A percentile compares a stretch with the other conserved stretches of the same genome.
phyloP scores from a whole-genome alignment of 495 filamentous ascomycete genomes.

The Penicillium subrubescens region DNA sequence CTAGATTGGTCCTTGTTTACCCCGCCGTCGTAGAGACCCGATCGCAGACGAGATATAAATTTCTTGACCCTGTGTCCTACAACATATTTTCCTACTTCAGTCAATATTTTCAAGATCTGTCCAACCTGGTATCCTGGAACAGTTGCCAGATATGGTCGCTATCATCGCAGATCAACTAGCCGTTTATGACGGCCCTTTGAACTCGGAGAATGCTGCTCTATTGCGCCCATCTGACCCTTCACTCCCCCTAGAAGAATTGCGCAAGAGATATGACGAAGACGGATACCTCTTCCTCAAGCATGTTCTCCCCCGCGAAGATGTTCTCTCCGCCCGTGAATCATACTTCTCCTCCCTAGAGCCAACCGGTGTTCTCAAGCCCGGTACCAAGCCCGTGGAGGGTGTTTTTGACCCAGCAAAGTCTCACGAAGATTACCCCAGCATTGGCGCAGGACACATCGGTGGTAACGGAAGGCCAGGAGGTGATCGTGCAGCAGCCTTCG shows the following conservation, averaged over 20 bases:
- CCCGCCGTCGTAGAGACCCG: slow-evolving; percentile 13
- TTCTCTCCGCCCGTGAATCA: slow-evolving; percentile 53
- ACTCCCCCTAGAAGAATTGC: slow-evolving; percentile 47
- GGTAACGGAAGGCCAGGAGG: slow-evolving; percentile 52
- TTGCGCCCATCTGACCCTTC: slow-evolving; percentile 45
- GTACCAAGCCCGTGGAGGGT: slow-evolving; percentile 44
- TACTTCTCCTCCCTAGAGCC: slow-evolving; percentile 60
- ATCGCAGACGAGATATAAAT: slow-evolving; percentile 9
- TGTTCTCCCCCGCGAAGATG: slow-evolving; percentile 57
- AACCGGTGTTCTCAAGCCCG: slow-evolving; percentile 56
- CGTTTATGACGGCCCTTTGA: slow-evolving; percentile 58
- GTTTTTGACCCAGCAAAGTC: slow-evolving; percentile 55
- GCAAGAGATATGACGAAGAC: slow-evolving; percentile 54
- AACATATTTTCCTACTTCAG: background rate
- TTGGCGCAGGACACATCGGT: slow-evolving; percentile 55
- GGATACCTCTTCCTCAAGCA: slow-evolving; percentile 64
- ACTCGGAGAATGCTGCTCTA: slow-evolving; percentile 44
- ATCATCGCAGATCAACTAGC: slow-evolving; percentile 34
- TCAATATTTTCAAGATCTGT: background rate
- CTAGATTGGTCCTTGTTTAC: slow-evolving; percentile 3
- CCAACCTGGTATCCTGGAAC: background rate
- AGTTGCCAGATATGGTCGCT: slow-evolving; percentile 29
- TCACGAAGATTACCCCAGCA: slow-evolving; percentile 55
- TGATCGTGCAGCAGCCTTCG: slow-evolving; percentile 47
- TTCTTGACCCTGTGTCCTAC: background rate